These are phyloP conservation scores for Leucocoprinus birnbaumii DNA, from an alignment of 768 basidiomycete species.

Conservation along the genomic window DNA sequence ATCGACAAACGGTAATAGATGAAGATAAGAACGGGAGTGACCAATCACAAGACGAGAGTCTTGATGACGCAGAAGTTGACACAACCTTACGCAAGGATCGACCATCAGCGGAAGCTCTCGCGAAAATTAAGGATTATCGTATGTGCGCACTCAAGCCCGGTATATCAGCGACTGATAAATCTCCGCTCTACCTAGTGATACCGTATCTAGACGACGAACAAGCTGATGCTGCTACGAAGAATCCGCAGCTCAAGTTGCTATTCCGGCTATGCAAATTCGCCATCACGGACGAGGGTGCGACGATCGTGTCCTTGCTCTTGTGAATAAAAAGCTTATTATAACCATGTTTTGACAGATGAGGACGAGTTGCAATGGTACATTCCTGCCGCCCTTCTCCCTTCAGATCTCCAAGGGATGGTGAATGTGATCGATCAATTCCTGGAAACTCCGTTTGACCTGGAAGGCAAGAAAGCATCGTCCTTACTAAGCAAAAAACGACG, in stretches of 20 bases:
- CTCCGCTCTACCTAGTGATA: constrained; percentile 48
- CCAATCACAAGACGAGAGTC: constrained; percentile 31
- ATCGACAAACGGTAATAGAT: constrained; percentile 58
- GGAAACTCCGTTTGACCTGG: constrained; percentile 73
- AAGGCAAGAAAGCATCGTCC: constrained; percentile 71
- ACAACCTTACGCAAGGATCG: constrained; percentile 25
- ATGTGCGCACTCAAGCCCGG: constrained; percentile 25
- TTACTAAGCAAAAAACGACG: constrained; percentile 66
- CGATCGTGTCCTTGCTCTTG: neutral
- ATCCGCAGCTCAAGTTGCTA: constrained; percentile 79
- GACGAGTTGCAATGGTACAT: constrained; percentile 85
- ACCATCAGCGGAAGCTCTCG: constrained; percentile 68
- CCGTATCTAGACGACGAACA: constrained; percentile 74
- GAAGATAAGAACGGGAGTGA: constrained; percentile 48
- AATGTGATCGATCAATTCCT: constrained; percentile 85
- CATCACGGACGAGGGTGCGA: constrained; percentile 60
- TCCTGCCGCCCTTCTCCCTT: constrained; percentile 65
- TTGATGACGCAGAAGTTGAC: constrained; percentile 26
- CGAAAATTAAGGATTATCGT: constrained; percentile 78
- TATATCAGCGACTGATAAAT: neutral
- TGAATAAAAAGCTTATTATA: constrained; percentile 9
- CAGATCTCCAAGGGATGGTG: constrained; percentile 64
- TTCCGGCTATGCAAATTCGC: constrained; percentile 78
- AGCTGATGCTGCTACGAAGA: constrained; percentile 72
- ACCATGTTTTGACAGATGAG: constrained; percentile 37